Percentiles rank a stretch among this genome's conserved stretches.
Conservation (phyloP, 257 asterid species). For the Gentiana dahurica region DNA sequence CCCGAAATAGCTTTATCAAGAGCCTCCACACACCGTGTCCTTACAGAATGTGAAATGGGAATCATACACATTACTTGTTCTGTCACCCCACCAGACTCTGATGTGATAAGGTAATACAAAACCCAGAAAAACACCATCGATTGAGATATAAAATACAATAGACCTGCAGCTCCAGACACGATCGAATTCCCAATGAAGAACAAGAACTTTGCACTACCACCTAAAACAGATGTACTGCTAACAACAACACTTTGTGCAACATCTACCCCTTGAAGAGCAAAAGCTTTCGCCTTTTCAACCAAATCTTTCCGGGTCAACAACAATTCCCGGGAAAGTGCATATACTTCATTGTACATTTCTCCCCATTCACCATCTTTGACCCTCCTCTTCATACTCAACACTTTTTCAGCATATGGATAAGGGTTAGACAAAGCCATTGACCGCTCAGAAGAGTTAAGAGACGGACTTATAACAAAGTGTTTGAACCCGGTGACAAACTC, state of each 20-base stretch:
- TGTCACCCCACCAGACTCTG: slow-evolving; percentile 96
- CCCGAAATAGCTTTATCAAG: slow-evolving; percentile 81
- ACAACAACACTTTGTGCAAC: slow-evolving; percentile 63
- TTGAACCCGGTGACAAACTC: slow-evolving; percentile 66
- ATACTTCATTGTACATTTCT: slow-evolving; percentile 52
- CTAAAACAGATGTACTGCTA: slow-evolving; percentile 62
- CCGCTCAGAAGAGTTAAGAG: slow-evolving; percentile 35
- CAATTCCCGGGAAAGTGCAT: slow-evolving; percentile 57
- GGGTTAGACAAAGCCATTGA: slow-evolving; percentile 49
- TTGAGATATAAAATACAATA: slow-evolving; percentile 69
- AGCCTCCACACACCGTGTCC: slow-evolving; percentile 71
- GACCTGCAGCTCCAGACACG: slow-evolving; percentile 86
- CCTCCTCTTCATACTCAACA: slow-evolving; percentile 50
- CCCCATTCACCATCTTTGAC: slow-evolving; percentile 74
- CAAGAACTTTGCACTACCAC: slow-evolving; percentile 65
- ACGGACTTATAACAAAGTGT: slow-evolving; percentile 47
- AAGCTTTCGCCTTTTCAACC: slow-evolving; percentile 82
- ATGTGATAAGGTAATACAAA: slow-evolving; percentile 73
- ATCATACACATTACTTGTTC: slow-evolving; percentile 84
- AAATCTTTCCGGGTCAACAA: slow-evolving; percentile 66
- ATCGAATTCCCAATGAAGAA: slow-evolving; percentile 58
- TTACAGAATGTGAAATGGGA: slow-evolving; percentile 65
- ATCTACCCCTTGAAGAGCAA: slow-evolving; percentile 71
- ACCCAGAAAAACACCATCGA: slow-evolving; percentile 88
- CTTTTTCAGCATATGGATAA: slow-evolving; percentile 61